Conservation (phyloP, 306 rosid species). For the Medicago arabica region DNA sequence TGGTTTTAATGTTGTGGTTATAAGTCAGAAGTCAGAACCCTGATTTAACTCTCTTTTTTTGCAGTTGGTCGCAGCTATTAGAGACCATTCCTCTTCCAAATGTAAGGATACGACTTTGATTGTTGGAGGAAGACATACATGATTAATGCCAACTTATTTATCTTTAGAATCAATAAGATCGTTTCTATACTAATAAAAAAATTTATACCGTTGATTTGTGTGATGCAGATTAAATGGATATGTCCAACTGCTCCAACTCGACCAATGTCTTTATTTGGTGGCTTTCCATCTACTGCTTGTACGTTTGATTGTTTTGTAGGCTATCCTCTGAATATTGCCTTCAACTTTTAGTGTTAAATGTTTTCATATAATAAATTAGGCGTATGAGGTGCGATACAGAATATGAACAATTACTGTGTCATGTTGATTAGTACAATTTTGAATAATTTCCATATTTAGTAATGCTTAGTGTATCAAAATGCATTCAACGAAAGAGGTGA, state of each 20-base stretch:
- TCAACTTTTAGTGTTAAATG: slow-evolving; percentile 4
- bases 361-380: slow-evolving; percentile 17
- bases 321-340: background rate
- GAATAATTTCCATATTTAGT: background rate
- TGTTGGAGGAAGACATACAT: slow-evolving; percentile 23
- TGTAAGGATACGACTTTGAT: slow-evolving; percentile 57
- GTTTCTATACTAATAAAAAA: slow-evolving; percentile 18
- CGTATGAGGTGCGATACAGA: slow-evolving; percentile 29
- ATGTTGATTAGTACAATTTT: background rate
- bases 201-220: slow-evolving; percentile 26
- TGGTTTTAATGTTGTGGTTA: too few relatives aligned
- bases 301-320: slow-evolving; percentile 48
- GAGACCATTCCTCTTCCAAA: slow-evolving; percentile 96
- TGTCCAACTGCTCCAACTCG: slow-evolving; percentile 99
- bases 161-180: slow-evolving; percentile 7
- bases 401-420: slow-evolving; percentile 18
- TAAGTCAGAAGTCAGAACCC: slow-evolving; percentile 1
- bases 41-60: slow-evolving; percentile 44
- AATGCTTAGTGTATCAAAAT: slow-evolving; percentile 1
- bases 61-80: slow-evolving; percentile 98
- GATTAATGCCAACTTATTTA: slow-evolving; percentile 1
- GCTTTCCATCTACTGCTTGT: slow-evolving; percentile 99
- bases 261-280: slow-evolving; percentile 82
- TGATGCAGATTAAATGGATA: slow-evolving; percentile 94
- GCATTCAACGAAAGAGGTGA: slow-evolving; percentile 14